A percentile compares a stretch with the other conserved stretches of the same genome.
phyloP scores from a whole-genome alignment of 257 asterid species.

The Capsicum pubescens region DNA sequence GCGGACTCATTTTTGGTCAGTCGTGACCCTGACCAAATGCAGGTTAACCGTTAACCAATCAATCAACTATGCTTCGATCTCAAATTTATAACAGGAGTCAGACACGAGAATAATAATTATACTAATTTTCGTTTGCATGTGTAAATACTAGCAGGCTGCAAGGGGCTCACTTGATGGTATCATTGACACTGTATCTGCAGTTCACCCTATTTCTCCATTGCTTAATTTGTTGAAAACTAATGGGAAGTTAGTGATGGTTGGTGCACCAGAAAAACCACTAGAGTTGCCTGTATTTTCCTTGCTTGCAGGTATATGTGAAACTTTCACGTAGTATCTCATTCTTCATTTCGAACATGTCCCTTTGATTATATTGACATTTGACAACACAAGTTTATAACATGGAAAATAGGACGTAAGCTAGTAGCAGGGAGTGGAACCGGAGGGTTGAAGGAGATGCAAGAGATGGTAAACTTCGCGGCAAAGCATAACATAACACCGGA shows the following conservation, averaged over 20 bases:
- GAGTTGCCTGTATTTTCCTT: conserved; percentile 43
- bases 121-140: not conserved
- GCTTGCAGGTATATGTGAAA: conserved; percentile 32
- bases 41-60: conserved; percentile 23
- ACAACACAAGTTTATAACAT: not conserved
- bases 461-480: conserved; percentile 37
- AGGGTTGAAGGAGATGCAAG: conserved; percentile 40
- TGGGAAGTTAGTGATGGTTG: conserved; percentile 46
- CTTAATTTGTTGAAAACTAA: conserved; percentile 41
- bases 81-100: not conserved
- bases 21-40: conserved; percentile 48
- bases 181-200: conserved; percentile 47
- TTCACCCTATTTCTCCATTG: conserved; percentile 42
- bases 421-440: conserved; percentile 38
- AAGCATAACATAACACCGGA: conserved; percentile 31
- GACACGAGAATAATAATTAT: not conserved
- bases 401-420: conserved; percentile 35
- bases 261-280: conserved; percentile 37
- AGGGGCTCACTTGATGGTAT: conserved; percentile 47
- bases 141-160: conserved; percentile 34
- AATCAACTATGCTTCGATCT: not conserved
- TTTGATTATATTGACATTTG: not conserved
- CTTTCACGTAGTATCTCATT: not conserved
- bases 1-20: conserved; percentile 55
- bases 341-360: not conserved